A percentile compares a stretch with the other conserved stretches of the same genome.
These are phyloP conservation scores for Misopates orontium DNA, from an alignment of 257 asterid species.

Conservation along the genomic window DNA sequence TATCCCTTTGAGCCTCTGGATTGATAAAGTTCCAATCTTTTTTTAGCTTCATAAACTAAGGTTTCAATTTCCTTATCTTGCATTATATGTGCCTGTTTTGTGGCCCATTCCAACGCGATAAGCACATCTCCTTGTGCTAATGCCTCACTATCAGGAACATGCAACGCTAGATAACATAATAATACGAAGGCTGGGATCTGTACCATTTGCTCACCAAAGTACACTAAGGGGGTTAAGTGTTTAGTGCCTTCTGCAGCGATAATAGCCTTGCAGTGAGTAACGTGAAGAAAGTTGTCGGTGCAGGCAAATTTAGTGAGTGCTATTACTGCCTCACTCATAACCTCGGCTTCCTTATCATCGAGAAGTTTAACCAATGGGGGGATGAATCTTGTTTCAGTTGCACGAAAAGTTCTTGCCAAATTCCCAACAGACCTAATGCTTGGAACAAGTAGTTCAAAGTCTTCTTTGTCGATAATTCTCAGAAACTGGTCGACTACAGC, in stretches of 20 bases:
- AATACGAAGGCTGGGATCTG: conserved; percentile 59
- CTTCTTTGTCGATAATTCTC: conserved; percentile 43
- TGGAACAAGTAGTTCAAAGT: conserved; percentile 58
- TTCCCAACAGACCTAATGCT: conserved; percentile 69
- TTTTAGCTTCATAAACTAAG: conserved; percentile 58
- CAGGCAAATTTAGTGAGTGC: conserved; percentile 64
- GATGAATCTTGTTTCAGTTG: conserved; percentile 66
- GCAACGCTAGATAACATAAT: conserved; percentile 63
- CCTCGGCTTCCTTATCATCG: conserved; percentile 64
- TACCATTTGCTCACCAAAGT: conserved; percentile 69
- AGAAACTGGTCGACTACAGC: conserved; percentile 76
- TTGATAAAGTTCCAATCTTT: conserved; percentile 68
- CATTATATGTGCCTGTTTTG: conserved; percentile 48
- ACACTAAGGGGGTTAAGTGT: conserved; percentile 47
- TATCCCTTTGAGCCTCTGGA: conserved; percentile 52
- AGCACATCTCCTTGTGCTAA: conserved; percentile 57
- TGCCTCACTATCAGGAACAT: conserved; percentile 62
- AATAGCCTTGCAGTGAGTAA: conserved; percentile 57
- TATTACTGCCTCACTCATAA: conserved; percentile 52
- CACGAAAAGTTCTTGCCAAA: conserved; percentile 69
- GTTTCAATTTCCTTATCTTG: conserved; percentile 47
- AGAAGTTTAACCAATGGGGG: conserved; percentile 59
- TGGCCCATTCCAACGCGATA: conserved; percentile 59
- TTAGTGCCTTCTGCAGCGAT: conserved; percentile 50
- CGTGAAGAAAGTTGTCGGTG: conserved; percentile 61